Conservation (phyloP, 768 basidiomycete genomes). For the Auricularia sp. region DNA sequence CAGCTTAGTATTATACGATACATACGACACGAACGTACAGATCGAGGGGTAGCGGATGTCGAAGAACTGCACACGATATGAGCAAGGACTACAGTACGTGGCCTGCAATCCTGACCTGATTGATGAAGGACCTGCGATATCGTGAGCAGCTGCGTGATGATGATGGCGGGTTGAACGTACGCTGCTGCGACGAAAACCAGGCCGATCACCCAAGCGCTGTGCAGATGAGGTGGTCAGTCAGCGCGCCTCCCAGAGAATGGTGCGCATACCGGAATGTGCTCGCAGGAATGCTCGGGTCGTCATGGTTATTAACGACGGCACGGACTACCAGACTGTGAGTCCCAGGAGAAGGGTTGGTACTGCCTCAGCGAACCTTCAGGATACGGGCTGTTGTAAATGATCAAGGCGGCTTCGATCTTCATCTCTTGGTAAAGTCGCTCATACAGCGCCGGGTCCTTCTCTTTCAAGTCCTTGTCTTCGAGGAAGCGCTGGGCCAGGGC, state of each 20-base stretch:
- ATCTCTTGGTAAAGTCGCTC: constrained; percentile 17
- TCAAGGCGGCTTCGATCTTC: constrained; percentile 21
- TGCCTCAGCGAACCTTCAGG: neutral
- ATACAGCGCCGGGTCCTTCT: neutral
- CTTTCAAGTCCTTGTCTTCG: neutral
- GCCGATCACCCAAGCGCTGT: constrained; percentile 1
- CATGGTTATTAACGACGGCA: neutral
- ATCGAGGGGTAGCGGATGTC: constrained; percentile 8
- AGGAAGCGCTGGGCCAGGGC: neutral
- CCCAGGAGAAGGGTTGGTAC: neutral
- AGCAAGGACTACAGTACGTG: neutral
- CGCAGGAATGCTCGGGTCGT: neutral
- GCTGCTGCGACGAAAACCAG: neutral
- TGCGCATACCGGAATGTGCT: constrained; percentile 1
- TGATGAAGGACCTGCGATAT: constrained; percentile 18
- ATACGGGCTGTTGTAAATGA: constrained; percentile 6
- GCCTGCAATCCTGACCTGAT: constrained; percentile 11
- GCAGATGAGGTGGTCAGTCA: neutral
- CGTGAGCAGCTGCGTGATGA: neutral
- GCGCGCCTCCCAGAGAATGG: neutral
- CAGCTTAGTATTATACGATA: neutral
- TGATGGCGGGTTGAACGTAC: neutral
- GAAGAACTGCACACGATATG: constrained; percentile 13
- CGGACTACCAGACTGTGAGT: neutral
- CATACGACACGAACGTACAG: neutral